These are phyloP conservation scores for Tinospora cordifolia DNA, from an alignment of 164 flowering plant species.

Conservation along the genomic window DNA sequence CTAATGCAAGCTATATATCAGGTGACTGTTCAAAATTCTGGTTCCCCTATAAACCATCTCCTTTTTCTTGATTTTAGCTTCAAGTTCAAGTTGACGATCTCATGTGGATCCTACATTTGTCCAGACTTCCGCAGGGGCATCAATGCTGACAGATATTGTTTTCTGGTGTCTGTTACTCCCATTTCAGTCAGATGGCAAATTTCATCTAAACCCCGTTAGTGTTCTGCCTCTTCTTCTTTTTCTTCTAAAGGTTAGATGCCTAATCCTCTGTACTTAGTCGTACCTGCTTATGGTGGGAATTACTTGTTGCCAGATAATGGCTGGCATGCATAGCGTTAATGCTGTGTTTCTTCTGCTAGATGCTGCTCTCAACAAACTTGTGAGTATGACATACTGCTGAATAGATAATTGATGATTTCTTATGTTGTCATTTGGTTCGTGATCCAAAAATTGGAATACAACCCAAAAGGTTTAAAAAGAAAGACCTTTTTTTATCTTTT, in stretches of 20 bases:
- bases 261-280: neutral
- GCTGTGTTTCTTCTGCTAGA: slow-evolving; percentile 54
- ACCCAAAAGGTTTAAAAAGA: too few species aligned
- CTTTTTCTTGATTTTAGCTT: neutral
- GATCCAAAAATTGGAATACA: too few species aligned
- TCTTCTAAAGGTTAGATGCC: neutral
- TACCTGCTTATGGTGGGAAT: slow-evolving; percentile 8
- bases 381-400: slow-evolving; percentile 25
- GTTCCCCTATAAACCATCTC: neutral
- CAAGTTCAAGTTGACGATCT: neutral
- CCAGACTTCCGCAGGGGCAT: slow-evolving; percentile 85
- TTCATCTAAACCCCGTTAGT: slow-evolving; percentile 41
- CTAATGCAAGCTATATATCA: slow-evolving; percentile 46
- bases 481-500: too few species aligned
- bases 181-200: slow-evolving; percentile 32
- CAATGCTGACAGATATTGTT: slow-evolving; percentile 68
- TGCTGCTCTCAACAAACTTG: slow-evolving; percentile 48
- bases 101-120: slow-evolving; percentile 3
- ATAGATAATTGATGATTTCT: neutral
- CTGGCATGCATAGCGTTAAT: slow-evolving; percentile 61
- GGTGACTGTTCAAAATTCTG: slow-evolving; percentile 20
- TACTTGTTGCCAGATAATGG: slow-evolving; percentile 42
- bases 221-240: neutral
- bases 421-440: too few species aligned
- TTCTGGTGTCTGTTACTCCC: slow-evolving; percentile 79